phyloP scores from a whole-genome alignment of 345 rosid genomes.

The Salix suchowensis region DNA sequence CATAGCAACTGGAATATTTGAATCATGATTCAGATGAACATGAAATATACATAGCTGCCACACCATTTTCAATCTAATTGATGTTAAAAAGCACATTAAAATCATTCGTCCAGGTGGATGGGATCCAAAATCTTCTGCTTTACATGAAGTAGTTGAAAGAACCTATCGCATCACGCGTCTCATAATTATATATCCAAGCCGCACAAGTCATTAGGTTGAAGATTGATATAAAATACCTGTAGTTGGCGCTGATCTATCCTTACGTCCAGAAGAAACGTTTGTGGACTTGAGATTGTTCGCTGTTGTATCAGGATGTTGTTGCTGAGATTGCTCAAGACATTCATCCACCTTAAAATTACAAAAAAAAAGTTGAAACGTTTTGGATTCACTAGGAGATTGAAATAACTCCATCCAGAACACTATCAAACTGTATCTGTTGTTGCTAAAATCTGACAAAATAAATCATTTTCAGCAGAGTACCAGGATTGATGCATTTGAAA shows the following conservation, averaged over 20 bases:
- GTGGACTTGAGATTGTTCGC: slow-evolving; percentile 15
- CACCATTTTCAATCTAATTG: not conserved
- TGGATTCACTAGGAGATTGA: not conserved
- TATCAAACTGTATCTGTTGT: not conserved
- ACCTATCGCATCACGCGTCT: not conserved
- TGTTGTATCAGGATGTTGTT: slow-evolving; percentile 20
- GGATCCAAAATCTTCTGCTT: not conserved
- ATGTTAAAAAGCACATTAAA: not conserved
- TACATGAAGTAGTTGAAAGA: not conserved
- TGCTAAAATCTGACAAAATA: not conserved
- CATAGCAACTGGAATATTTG: not conserved
- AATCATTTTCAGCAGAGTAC: slow-evolving; percentile 22
- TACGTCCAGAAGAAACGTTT: slow-evolving; percentile 27
- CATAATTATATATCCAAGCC: not conserved
- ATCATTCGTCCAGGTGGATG: not conserved
- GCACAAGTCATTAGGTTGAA: not conserved
- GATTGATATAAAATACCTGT: slow-evolving; percentile 36
- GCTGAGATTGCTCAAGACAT: slow-evolving; percentile 20
- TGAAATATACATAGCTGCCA: not conserved
- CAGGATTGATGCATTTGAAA: slow-evolving; percentile 19
- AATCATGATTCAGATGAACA: not conserved
- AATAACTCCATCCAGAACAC: not conserved
- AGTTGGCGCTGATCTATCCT: slow-evolving; percentile 36
- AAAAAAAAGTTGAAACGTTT: not conserved
- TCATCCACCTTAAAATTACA: slow-evolving; percentile 28